phyloP scores from a whole-genome alignment of 2,329 filamentous ascomycete species.

The Calonectria leucothoes region DNA sequence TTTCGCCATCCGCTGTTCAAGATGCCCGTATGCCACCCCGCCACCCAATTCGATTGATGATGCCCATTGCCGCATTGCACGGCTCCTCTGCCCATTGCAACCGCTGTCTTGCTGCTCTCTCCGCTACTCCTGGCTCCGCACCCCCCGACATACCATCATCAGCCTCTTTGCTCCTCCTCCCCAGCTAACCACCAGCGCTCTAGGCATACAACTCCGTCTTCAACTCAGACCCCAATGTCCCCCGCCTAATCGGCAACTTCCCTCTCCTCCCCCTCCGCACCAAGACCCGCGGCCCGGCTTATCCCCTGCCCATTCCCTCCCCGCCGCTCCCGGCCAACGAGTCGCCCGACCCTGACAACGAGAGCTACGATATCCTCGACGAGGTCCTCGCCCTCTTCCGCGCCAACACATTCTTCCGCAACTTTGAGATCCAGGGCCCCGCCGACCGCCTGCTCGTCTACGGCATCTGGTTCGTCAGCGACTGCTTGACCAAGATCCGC shows the following conservation, averaged over 20 bases:
- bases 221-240: conserved; percentile 79
- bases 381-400: conserved; percentile 94
- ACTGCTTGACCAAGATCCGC: conserved; percentile 89
- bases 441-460: conserved; percentile 96
- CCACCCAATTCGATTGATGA: background rate
- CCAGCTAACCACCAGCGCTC: conserved; percentile 38
- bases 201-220: conserved; percentile 99
- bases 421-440: conserved; percentile 98
- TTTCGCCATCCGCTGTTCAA: conserved; percentile 46
- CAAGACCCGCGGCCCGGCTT: conserved; percentile 93
- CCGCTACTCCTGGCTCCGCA: conserved; percentile 27
- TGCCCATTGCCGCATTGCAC: conserved; percentile 3
- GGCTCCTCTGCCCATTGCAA: conserved; percentile 6
- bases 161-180: conserved; percentile 7
- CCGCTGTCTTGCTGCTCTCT: conserved; percentile 17
- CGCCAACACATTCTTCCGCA: conserved; percentile 98
- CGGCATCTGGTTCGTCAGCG: conserved; percentile 93
- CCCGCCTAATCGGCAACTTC: conserved; percentile 83
- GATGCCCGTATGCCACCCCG: conserved; percentile 60
- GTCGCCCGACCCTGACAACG: conserved; percentile 83
- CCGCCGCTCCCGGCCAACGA: conserved; percentile 68
- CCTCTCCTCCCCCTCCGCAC: conserved; percentile 94
- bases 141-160: conserved; percentile 27
- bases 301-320: conserved; percentile 76
- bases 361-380: conserved; percentile 96